Percentiles rank a stretch among this genome's conserved stretches.
Conservation (phyloP, 2,329 filamentous ascomycete species). For the Aspergillus eucalypticola region DNA sequence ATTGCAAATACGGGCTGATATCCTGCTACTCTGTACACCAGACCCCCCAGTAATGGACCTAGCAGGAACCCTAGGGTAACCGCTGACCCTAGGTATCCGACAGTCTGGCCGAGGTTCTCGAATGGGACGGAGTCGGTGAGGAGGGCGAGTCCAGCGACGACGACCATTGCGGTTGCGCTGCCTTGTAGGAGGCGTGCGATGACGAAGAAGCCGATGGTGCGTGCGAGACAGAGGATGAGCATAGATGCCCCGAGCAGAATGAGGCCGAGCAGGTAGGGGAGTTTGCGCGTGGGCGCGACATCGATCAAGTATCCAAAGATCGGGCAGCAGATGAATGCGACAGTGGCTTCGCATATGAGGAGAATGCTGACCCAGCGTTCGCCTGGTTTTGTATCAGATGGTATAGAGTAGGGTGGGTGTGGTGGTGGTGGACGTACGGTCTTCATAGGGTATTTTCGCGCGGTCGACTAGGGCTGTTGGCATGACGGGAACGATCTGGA, state of each 20-base stretch:
- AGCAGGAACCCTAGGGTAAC: slow-evolving; percentile 59
- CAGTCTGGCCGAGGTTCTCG: slow-evolving; percentile 60
- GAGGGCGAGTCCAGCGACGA: slow-evolving; percentile 61
- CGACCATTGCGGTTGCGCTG: slow-evolving; percentile 59
- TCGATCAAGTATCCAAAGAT: slow-evolving; percentile 33
- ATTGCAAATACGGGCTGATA: slow-evolving; percentile 61
- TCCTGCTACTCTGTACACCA: slow-evolving; percentile 61
- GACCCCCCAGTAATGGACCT: slow-evolving; percentile 60
- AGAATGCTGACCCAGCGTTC: slow-evolving; percentile 34
- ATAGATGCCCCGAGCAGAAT: slow-evolving; percentile 56
- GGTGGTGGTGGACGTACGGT: slow-evolving; percentile 22
- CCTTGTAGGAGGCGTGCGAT: slow-evolving; percentile 60
- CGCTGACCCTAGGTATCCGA: slow-evolving; percentile 59
- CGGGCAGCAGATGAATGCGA: slow-evolving; percentile 30
- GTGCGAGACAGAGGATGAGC: slow-evolving; percentile 55
- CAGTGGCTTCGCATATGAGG: slow-evolving; percentile 31
- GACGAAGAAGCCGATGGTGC: slow-evolving; percentile 50
- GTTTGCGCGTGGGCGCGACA: slow-evolving; percentile 47
- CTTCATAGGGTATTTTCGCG: slow-evolving; percentile 25
- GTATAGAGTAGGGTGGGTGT: neutral
- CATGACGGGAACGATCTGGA: slow-evolving; percentile 34
- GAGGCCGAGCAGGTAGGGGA: slow-evolving; percentile 61
- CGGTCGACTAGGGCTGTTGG: slow-evolving; percentile 29
- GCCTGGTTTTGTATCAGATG: slow-evolving; percentile 13
- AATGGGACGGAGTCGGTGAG: slow-evolving; percentile 60